These are phyloP conservation scores for Striga hermonthica DNA, from an alignment of 305 asterid species.

Conservation along the genomic window DNA sequence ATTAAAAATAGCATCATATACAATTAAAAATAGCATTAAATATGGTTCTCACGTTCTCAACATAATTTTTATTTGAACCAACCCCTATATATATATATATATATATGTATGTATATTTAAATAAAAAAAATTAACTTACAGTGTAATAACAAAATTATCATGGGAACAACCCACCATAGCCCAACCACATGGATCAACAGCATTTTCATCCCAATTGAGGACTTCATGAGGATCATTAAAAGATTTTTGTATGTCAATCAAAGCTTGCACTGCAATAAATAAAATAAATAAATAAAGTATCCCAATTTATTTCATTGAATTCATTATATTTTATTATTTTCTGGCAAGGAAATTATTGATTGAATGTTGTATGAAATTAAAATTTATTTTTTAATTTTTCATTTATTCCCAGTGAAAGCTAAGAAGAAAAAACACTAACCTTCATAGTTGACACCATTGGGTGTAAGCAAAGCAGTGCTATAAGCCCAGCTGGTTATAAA, in stretches of 20 bases:
- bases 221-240: conserved; percentile 67
- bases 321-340: not conserved
- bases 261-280: conserved; percentile 57
- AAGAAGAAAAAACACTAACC: conserved; percentile 45
- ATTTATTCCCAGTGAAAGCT: too few species aligned
- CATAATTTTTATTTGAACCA: too few species aligned
- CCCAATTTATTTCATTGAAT: not conserved
- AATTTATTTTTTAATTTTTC: too few species aligned
- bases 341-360: too few species aligned
- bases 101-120: too few species aligned
- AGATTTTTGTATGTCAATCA: conserved; percentile 70
- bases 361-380: not conserved
- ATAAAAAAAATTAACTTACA: conserved; percentile 48
- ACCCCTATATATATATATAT: too few species aligned
- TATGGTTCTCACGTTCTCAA: too few species aligned
- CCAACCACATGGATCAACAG: conserved; percentile 97
- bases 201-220: conserved; percentile 69
- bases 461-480: conserved; percentile 63
- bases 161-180: conserved; percentile 64
- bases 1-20: too few species aligned
- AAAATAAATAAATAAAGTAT: not conserved
- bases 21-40: too few species aligned
- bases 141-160: conserved; percentile 49
- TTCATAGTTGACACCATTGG: conserved; percentile 87
- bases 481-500: conserved; percentile 46